Base-by-base conservation (phyloP, 768 basidiomycete genomes). In the Tylopilus balloui region DNA sequence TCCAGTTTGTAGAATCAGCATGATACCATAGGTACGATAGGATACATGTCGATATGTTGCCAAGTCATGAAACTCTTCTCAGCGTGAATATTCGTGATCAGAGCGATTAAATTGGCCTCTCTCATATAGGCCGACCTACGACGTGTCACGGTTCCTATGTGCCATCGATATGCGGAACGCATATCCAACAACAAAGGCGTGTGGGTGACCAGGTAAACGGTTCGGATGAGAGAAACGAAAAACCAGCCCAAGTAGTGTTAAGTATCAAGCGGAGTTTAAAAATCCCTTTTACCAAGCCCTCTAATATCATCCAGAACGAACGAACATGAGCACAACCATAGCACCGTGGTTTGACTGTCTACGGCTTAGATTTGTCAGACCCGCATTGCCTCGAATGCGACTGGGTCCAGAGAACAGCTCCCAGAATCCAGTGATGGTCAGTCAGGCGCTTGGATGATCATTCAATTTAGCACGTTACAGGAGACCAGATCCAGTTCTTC, bases 61-160 rank as follows among this genome's bases (percentile, higher is more conserved):
- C 86, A 68, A 79, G 73, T 72, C 83, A 89, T 88, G 87, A 90
- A 90, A 89, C 87, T 86, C 85, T 78, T 78, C 71, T 79, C 81
- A 59, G 78, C 84, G 83, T 88, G 71, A 55, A 63, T 63, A 48
- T 71, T 64, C 73, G 85, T 77, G 81, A 82, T 82, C 67, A 73
- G 84, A 88, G 87, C 79, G 87, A 89, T 90, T 88, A 88, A 80
- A 66, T 74, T 76, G 86, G 86, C 82, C 67, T 38, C 71, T 69
- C 52, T 44, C 42, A 47, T 85, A 77, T 78, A 55, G 66, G 73
- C 80, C 81, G 74, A 66, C 71, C 59, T 51, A 57, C 52, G 51
- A 58, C 54, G 48, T 60, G 54, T 65, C 78, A 75, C 73, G 60
- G 43, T 55, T 51, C 58, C 75, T 74, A 53, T 64, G 65, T 58